A percentile compares a stretch with the other conserved stretches of the same genome.
Evolutionary conservation across 805 yeast species (phyloP).

Genomic region (Myxozyma mucilagina): DNA sequence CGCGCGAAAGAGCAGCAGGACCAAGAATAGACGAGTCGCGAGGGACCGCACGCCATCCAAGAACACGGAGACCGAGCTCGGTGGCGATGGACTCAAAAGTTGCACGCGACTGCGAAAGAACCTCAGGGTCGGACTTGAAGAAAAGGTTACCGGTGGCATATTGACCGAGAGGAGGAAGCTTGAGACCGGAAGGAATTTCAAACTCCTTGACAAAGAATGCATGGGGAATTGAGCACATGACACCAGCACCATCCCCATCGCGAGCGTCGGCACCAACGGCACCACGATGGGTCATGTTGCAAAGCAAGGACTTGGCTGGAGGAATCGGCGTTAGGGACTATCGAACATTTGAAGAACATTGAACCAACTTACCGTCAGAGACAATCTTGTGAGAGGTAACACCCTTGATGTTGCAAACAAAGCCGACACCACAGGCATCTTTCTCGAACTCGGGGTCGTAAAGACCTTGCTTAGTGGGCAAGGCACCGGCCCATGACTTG

Average conservation of each 20-base stretch:
- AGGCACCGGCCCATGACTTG: slow-evolving; percentile 87
- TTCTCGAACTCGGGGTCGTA: slow-evolving; percentile 92
- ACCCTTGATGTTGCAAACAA: slow-evolving; percentile 92
- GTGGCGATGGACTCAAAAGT: slow-evolving; percentile 81
- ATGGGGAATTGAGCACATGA: slow-evolving; percentile 89
- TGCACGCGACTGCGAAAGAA: slow-evolving; percentile 65
- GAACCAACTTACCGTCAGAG: slow-evolving; percentile 64
- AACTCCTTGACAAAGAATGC: slow-evolving; percentile 83
- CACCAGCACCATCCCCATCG: slow-evolving; percentile 99
- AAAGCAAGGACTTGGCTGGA: slow-evolving; percentile 58
- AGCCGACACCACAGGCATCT: slow-evolving; percentile 99
- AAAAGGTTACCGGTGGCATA: slow-evolving; percentile 95
- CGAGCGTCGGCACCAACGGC: slow-evolving; percentile 94
- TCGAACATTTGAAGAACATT: not conserved
- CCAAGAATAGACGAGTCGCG: slow-evolving; percentile 92
- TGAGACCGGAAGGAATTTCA: slow-evolving; percentile 62
- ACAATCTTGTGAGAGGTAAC: slow-evolving; percentile 84
- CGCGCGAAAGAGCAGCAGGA: slow-evolving; percentile 90
- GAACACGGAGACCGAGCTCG: slow-evolving; percentile 72
- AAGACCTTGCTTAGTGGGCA: slow-evolving; percentile 84
- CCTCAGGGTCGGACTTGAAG: slow-evolving; percentile 79
- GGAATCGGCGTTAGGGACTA: not conserved
- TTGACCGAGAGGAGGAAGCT: slow-evolving; percentile 76
- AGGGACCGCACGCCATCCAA: slow-evolving; percentile 95
- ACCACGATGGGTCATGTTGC: slow-evolving; percentile 99